These are phyloP conservation scores for Podospora conica DNA, from an alignment of 495 filamentous ascomycete species.

Conservation along the genomic window DNA sequence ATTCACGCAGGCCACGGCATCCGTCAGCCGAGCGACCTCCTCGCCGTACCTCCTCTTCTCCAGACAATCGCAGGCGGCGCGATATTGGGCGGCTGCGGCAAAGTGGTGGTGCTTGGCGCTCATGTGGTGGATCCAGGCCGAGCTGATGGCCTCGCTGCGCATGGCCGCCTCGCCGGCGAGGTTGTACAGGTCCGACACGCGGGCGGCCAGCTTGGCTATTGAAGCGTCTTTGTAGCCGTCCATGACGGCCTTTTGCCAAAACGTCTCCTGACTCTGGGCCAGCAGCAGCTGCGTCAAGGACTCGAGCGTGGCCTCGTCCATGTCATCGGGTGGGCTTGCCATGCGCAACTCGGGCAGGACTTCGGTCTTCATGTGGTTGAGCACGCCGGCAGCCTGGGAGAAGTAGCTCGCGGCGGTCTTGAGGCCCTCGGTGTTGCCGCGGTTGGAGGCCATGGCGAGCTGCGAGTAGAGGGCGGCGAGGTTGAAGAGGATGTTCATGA, in stretches of 20 bases:
- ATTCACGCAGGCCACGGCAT: slow-evolving; percentile 74
- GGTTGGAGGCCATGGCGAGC: slow-evolving; percentile 74
- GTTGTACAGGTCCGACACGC: slow-evolving; percentile 88
- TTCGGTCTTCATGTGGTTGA: slow-evolving; percentile 68
- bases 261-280: slow-evolving; percentile 93
- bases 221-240: slow-evolving; percentile 86
- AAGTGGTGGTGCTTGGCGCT: slow-evolving; percentile 97
- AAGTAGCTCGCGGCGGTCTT: slow-evolving; percentile 89
- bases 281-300: slow-evolving; percentile 78
- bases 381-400: slow-evolving; percentile 79
- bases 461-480: slow-evolving; percentile 90
- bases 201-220: slow-evolving; percentile 84
- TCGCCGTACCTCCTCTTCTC: slow-evolving; percentile 95
- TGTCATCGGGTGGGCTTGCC: slow-evolving; percentile 78
- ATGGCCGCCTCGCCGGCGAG: slow-evolving; percentile 78
- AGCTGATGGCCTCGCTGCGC: slow-evolving; percentile 81
- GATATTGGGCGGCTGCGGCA: slow-evolving; percentile 89
- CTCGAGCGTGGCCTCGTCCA: slow-evolving; percentile 83
- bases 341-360: slow-evolving; percentile 82
- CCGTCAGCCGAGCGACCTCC: slow-evolving; percentile 80
- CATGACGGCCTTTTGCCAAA: slow-evolving; percentile 96
- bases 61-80: slow-evolving; percentile 86
- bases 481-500: slow-evolving; percentile 90
- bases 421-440: slow-evolving; percentile 72
- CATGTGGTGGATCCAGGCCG: slow-evolving; percentile 97